Percentiles rank a stretch among this genome's conserved stretches.
These are phyloP conservation scores for Dactylonectria estremocensis DNA, from an alignment of 2,329 filamentous ascomycete genomes.

Conservation along the genomic window DNA sequence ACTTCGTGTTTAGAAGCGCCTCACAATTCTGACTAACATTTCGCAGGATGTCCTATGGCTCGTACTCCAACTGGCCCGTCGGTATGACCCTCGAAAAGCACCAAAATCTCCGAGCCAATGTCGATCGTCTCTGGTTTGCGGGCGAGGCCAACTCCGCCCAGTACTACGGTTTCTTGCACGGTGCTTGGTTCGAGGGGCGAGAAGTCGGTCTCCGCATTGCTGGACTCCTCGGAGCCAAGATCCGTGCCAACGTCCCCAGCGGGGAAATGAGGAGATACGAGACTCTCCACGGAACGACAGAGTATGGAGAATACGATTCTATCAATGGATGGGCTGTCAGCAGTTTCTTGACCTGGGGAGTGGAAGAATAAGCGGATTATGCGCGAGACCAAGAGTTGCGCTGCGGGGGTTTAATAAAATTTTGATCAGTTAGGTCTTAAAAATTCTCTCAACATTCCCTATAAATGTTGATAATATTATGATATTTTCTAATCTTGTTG, in stretches of 20 bases:
- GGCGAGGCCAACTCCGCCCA: slow-evolving; percentile 75
- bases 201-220: slow-evolving; percentile 63
- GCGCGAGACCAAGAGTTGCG: no score
- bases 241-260: slow-evolving; percentile 39
- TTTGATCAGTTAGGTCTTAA: no score
- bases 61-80: slow-evolving; percentile 78
- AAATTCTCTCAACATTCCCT: no score
- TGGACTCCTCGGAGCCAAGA: slow-evolving; percentile 32
- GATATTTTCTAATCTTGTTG: no score
- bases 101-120: slow-evolving; percentile 76
- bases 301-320: slow-evolving; percentile 27
- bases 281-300: slow-evolving; percentile 51
- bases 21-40: slow-evolving; percentile 15
- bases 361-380: background rate
- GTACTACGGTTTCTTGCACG: slow-evolving; percentile 78
- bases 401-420: no score
- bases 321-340: slow-evolving; percentile 22
- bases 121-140: slow-evolving; percentile 74
- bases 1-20: rapidly evolving
- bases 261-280: slow-evolving; percentile 47
- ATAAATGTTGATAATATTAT: no score
- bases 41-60: slow-evolving; percentile 66
- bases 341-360: background rate
- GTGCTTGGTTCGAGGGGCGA: slow-evolving; percentile 71
- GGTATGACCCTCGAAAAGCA: slow-evolving; percentile 76